Percentiles rank a stretch among this genome's conserved stretches.
Conservation (phyloP, 208 protist genomes). For the Naegleria lovaniensis region DNA sequence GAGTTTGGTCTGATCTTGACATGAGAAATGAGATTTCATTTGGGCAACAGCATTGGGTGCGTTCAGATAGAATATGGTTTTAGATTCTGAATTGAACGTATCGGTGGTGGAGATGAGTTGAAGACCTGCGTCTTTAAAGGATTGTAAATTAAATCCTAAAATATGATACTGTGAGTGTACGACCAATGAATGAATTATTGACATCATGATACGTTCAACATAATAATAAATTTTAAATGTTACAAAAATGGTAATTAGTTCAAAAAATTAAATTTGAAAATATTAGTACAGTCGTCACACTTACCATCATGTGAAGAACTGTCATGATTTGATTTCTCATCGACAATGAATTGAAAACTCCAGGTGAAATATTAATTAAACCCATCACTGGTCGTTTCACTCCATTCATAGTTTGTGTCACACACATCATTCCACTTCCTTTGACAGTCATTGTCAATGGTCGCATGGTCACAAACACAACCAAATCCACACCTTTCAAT, state of each 20-base stretch:
- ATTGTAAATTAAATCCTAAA: background rate
- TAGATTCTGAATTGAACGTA: background rate
- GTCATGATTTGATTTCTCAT: background rate
- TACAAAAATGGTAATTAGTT: too few species aligned
- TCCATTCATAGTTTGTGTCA: background rate
- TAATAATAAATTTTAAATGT: too few species aligned
- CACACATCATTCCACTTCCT: background rate
- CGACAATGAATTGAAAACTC: background rate
- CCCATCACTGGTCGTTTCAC: background rate
- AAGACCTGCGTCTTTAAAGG: background rate
- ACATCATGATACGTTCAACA: too few species aligned
- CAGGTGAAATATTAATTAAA: background rate
- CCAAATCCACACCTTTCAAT: background rate
- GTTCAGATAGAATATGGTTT: background rate
- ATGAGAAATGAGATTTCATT: background rate
- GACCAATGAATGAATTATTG: background rate
- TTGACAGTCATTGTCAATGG: background rate
- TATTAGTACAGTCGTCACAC: background rate
- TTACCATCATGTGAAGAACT: background rate
- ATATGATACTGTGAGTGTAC: background rate
- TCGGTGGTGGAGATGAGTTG: background rate
- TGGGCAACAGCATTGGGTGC: background rate
- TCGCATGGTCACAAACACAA: background rate
- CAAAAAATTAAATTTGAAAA: too few species aligned
- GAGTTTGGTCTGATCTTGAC: background rate